These are phyloP conservation scores for Cichorium intybus DNA, from an alignment of 140 eudicot genomes.

Conservation along the genomic window DNA sequence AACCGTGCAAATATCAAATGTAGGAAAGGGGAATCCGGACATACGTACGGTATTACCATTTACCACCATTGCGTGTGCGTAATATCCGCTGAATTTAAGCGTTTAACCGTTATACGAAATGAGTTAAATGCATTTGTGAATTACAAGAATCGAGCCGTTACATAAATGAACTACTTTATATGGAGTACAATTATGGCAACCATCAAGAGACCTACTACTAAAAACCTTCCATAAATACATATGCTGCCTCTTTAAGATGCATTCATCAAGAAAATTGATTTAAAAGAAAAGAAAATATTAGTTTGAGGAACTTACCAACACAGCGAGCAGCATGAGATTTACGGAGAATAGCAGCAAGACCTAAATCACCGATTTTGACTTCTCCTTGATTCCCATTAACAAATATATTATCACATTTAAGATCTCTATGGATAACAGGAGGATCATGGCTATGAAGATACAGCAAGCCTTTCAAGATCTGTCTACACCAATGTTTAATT, in stretches of 20 bases:
- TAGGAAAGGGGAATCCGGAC: no score
- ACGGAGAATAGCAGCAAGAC: slow-evolving; percentile 70
- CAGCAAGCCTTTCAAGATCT: slow-evolving; percentile 73
- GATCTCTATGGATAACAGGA: slow-evolving; percentile 74
- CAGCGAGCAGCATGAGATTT: slow-evolving; percentile 77
- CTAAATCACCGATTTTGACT: slow-evolving; percentile 75
- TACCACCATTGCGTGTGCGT: no score
- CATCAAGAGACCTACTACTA: background rate
- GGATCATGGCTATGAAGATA: slow-evolving; percentile 89
- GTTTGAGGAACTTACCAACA: slow-evolving; percentile 53
- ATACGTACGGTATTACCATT: no score
- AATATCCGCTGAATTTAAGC: no score
- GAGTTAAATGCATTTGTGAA: background rate
- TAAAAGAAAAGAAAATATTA: background rate
- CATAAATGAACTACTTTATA: slow-evolving; percentile 3
- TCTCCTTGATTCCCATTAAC: slow-evolving; percentile 75
- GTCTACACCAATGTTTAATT: slow-evolving; percentile 86
- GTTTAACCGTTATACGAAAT: background rate
- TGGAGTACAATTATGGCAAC: background rate
- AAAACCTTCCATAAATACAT: background rate
- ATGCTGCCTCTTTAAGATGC: no score
- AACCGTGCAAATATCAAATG: no score
- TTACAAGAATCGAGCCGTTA: background rate
- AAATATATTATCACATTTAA: slow-evolving; percentile 74
- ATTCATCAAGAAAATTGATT: background rate